Percentiles rank a stretch among this genome's conserved stretches.
Evolutionary conservation across 768 basidiomycete genomes (phyloP).

Genomic region (Psilocybe azurescens): DNA sequence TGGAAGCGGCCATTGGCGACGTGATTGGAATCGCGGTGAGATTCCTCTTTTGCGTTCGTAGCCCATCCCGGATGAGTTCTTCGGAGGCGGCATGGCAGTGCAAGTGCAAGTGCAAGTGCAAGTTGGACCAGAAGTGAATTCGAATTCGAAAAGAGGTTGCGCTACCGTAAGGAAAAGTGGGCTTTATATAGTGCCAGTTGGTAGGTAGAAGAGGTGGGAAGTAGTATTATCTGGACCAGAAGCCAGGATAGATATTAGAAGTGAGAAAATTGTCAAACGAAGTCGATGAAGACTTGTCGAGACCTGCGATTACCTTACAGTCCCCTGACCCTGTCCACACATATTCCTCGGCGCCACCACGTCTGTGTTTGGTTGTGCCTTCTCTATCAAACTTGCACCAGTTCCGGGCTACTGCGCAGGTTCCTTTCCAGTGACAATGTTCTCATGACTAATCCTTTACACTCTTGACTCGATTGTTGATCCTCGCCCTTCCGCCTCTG

Average conservation of each 20-base stretch:
- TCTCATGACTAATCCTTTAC: neutral
- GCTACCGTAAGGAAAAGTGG: conserved; percentile 5
- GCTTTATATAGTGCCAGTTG: neutral
- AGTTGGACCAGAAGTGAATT: neutral
- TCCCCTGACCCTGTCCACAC: conserved; percentile 12
- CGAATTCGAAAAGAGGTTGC: neutral
- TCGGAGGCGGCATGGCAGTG: conserved; percentile 21
- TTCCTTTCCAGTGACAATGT: neutral
- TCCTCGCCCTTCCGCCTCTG: neutral
- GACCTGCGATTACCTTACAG: conserved; percentile 6
- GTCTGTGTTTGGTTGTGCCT: conserved; percentile 19
- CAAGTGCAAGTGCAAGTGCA: neutral
- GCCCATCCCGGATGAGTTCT: conserved; percentile 43
- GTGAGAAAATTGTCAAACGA: conserved; percentile 1
- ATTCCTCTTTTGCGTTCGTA: conserved; percentile 50
- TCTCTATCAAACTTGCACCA: conserved; percentile 11
- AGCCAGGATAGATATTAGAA: conserved; percentile 7
- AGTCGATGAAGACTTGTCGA: conserved; percentile 8
- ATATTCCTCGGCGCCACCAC: conserved; percentile 8
- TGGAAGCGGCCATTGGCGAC: conserved; percentile 39
- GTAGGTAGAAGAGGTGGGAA: neutral
- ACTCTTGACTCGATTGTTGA: neutral
- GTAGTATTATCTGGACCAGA: conserved; percentile 10
- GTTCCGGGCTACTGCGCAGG: neutral
- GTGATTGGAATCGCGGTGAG: conserved; percentile 36